phyloP scores from a whole-genome alignment of 345 rosid genomes.

The Pistacia integerrima region DNA sequence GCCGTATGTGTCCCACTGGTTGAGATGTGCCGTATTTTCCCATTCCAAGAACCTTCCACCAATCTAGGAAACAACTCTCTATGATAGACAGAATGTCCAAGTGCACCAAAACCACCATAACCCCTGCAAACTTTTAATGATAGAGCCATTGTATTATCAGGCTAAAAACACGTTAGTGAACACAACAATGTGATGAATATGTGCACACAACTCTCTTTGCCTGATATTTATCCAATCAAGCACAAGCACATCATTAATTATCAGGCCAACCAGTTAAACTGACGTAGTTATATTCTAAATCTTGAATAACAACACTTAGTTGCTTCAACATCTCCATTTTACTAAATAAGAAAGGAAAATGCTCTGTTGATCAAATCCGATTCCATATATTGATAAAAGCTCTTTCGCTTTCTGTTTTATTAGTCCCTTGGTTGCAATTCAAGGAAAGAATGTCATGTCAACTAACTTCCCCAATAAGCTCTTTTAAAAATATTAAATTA shows the following conservation, averaged over 20 bases:
- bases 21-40: conserved; percentile 58
- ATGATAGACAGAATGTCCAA: conserved; percentile 85
- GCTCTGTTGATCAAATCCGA: too few species aligned
- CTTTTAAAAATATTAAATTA: too few species aligned
- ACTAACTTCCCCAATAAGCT: too few species aligned
- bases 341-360: neutral
- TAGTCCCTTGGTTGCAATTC: too few species aligned
- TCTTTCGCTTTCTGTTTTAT: too few species aligned
- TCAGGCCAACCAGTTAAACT: neutral
- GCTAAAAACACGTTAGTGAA: neutral
- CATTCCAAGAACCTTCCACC: conserved; percentile 71
- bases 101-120: conserved; percentile 96
- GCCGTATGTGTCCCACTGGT: conserved; percentile 92
- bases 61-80: conserved; percentile 82
- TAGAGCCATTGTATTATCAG: conserved; percentile 24
- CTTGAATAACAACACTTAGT: neutral
- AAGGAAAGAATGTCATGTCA: too few species aligned
- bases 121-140: conserved; percentile 69
- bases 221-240: neutral
- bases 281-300: neutral
- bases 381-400: too few species aligned
- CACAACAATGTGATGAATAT: neutral
- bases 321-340: neutral
- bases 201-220: neutral
- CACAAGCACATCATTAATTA: neutral